Base-by-base conservation (phyloP, 2,329 filamentous ascomycete species). In the Biscogniauxia sp. region DNA sequence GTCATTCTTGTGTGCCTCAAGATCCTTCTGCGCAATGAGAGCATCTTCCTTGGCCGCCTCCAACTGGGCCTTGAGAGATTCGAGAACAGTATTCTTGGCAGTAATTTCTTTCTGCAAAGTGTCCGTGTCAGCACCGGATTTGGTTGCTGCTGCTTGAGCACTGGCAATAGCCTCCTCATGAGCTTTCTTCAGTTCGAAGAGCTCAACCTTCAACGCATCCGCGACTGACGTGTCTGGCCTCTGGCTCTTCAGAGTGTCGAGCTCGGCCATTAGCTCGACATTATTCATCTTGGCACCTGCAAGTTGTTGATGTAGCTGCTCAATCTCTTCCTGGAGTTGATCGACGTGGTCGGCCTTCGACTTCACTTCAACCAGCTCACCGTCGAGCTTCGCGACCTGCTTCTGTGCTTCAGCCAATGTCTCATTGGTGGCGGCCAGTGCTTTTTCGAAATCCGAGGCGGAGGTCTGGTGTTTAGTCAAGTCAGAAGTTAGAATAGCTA, bases 251-350 rank as follows among this genome's bases (percentile, higher is more conserved):
- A 78, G 74, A 7, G 84, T 84, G 62, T 89, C 86, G 17, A 88
- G 78, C 55, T 87, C 85, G 20, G 85, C 85, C 72, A 84, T 79
- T 9, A 84, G 80, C 59, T 81, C 82, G 61, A 84, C 82, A 62
- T 84, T 84, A 58, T 82, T 82, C 77, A 86, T 85, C 77, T 87
- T 87, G 65, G 84, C 83, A 54, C 82, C 77, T 1, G 82, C 84
- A 51, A 87, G 80, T 66, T 82, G 78, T 66, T 82, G 80, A 58
- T 80, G 79, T 63, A 86, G 72, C 23, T 80, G 77, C 64, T 80
- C 78, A 32, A 78, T 71, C 65, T 87, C 84, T 26, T 76, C 73
- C 64, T 83, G 75, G 2, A 77, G 71, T 69, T 81, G 80, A 56
- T 71, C 73, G 17, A 84, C 73, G 20, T 78, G 74, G 41, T 77